Conservation (phyloP, 768 basidiomycete genomes). For the Strobilomyces dryophilus region DNA sequence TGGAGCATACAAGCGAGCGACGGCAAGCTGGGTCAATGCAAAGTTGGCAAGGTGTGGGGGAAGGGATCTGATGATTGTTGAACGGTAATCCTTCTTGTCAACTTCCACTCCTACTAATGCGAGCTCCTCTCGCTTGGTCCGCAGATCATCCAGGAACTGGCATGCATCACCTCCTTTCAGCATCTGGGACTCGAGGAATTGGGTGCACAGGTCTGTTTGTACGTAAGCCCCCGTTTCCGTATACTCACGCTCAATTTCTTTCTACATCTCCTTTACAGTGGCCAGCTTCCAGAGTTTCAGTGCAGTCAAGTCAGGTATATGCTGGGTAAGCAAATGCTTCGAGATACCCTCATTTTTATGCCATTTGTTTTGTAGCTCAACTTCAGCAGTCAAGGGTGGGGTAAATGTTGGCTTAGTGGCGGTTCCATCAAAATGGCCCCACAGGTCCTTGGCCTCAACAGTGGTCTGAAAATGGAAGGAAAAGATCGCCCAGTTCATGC, state of each 20-base stretch:
- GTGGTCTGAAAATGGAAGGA: too few species aligned
- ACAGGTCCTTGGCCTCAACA: too few species aligned
- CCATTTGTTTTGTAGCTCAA: too few species aligned
- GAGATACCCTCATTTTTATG: background rate
- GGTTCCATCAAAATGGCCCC: too few species aligned
- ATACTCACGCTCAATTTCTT: too few species aligned
- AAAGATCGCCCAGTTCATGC: too few species aligned
- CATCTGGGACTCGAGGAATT: background rate
- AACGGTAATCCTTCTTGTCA: background rate
- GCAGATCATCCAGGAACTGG: background rate
- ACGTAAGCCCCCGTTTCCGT: too few species aligned
- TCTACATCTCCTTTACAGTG: background rate
- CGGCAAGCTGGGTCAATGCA: background rate
- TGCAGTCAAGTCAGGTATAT: background rate
- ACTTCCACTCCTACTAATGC: background rate
- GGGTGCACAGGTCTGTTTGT: background rate
- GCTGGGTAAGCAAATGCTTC: background rate
- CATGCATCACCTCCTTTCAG: background rate
- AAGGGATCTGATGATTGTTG: background rate
- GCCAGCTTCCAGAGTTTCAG: background rate
- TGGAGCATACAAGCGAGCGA: background rate
- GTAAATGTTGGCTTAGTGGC: too few species aligned
- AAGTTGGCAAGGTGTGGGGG: background rate
- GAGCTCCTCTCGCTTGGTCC: background rate
- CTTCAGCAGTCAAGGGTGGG: too few species aligned